phyloP scores from a whole-genome alignment of 129 eudicot species.

The Pulicaria dysenterica region DNA sequence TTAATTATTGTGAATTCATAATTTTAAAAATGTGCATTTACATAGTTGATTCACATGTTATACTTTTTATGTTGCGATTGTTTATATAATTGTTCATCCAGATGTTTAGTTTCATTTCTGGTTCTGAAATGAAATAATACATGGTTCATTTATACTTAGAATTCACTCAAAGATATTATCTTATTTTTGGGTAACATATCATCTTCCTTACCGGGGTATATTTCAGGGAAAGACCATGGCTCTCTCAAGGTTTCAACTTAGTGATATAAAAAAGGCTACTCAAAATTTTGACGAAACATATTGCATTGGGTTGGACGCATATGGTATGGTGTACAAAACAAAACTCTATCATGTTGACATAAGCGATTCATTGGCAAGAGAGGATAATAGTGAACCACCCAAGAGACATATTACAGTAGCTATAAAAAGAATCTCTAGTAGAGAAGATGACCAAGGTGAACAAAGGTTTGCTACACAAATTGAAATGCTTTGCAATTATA shows the following conservation, averaged over 20 bases:
- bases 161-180: too few species aligned
- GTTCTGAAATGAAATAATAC: too few species aligned
- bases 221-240: background rate
- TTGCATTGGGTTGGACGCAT: background rate
- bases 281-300: background rate
- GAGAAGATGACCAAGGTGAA: slow-evolving; percentile 3
- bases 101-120: too few species aligned
- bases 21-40: too few species aligned
- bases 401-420: background rate
- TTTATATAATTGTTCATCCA: too few species aligned
- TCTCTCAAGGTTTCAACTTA: background rate
- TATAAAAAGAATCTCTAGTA: background rate
- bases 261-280: slow-evolving; percentile 2
- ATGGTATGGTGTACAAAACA: slow-evolving; percentile 4
- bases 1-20: too few species aligned
- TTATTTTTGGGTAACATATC: too few species aligned
- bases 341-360: background rate
- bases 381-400: background rate
- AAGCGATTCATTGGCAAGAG: background rate
- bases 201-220: background rate
- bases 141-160: too few species aligned
- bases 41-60: too few species aligned
- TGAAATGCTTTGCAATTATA: background rate
- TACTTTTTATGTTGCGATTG: too few species aligned
- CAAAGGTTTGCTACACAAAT: background rate